Percentiles rank a stretch among this genome's conserved stretches.
Evolutionary conservation across 345 rosid species (phyloP).

Genomic region (Hibiscus trionum): DNA sequence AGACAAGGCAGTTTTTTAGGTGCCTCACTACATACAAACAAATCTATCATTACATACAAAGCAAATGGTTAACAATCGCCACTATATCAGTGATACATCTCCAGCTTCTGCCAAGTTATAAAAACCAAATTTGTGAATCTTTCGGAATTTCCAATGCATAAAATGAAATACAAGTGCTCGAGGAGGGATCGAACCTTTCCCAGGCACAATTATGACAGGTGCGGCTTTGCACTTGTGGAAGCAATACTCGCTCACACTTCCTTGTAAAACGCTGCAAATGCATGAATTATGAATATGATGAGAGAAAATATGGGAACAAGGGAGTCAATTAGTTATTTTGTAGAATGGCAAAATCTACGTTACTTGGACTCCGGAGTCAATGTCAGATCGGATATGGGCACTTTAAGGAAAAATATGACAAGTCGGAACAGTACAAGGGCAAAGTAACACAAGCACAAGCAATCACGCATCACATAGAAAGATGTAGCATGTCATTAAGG

Average conservation of each 20-base stretch:
- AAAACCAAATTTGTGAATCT: not conserved
- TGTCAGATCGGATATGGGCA: not conserved
- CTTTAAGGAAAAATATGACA: not conserved
- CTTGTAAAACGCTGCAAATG: constrained; percentile 55
- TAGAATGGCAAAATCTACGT: not conserved
- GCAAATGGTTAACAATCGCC: constrained; percentile 2
- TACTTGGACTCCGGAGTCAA: not conserved
- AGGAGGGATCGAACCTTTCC: constrained; percentile 50
- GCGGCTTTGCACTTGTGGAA: constrained; percentile 80
- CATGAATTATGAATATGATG: not conserved
- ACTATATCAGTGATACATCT: constrained; percentile 33
- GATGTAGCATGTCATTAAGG: not conserved
- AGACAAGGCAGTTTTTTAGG: not conserved
- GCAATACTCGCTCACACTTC: constrained; percentile 74
- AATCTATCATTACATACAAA: too few species aligned
- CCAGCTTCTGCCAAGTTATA: constrained; percentile 32
- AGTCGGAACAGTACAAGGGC: not conserved
- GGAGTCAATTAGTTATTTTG: not conserved
- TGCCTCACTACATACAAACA: too few species aligned
- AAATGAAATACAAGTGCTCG: not conserved
- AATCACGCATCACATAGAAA: not conserved
- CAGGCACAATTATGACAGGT: constrained; percentile 72
- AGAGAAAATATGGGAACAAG: not conserved
- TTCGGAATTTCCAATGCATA: not conserved
- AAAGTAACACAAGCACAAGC: not conserved